Conservation (phyloP, 2,329 filamentous ascomycete genomes). For the Madurella fahalii region DNA sequence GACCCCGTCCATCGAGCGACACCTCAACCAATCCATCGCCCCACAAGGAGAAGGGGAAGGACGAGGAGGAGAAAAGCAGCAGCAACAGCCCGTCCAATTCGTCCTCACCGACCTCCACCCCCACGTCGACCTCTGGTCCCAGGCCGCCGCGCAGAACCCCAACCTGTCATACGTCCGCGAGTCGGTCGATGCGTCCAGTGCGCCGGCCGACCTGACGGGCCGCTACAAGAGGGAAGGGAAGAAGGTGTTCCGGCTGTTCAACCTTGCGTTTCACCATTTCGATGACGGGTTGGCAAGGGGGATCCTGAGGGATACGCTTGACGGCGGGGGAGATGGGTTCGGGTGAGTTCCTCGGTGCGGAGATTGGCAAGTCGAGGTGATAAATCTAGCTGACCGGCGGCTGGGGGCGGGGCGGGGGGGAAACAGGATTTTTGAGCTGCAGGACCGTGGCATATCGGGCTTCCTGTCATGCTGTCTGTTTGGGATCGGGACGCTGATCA, state of each 20-base stretch:
- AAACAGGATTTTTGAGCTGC: slow-evolving; percentile 65
- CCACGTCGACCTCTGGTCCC: slow-evolving; percentile 57
- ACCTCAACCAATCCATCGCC: slow-evolving; percentile 48
- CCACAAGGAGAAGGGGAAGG: slow-evolving; percentile 16
- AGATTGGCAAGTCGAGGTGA: background rate
- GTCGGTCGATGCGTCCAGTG: slow-evolving; percentile 61
- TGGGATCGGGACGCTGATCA: slow-evolving; percentile 47
- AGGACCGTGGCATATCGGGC: slow-evolving; percentile 56
- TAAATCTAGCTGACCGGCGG: background rate
- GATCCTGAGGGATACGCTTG: slow-evolving; percentile 61
- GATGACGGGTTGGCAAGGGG: slow-evolving; percentile 56
- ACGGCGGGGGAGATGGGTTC: slow-evolving; percentile 59
- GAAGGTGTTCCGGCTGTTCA: slow-evolving; percentile 66
- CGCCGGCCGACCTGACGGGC: slow-evolving; percentile 47
- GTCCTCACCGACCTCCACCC: slow-evolving; percentile 64
- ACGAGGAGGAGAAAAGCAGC: background rate
- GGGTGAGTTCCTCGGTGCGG: slow-evolving; percentile 36
- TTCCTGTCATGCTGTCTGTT: slow-evolving; percentile 51
- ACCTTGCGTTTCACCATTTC: slow-evolving; percentile 75
- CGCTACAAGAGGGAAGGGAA: slow-evolving; percentile 32
- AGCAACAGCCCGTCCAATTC: slow-evolving; percentile 44
- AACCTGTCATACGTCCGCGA: slow-evolving; percentile 57
- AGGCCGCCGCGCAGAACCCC: slow-evolving; percentile 47
- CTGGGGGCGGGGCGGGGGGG: background rate
- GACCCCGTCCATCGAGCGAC: slow-evolving; percentile 59